Base-by-base conservation (phyloP, 2,329 filamentous ascomycete genomes). In the Chaetothyriales sp. region DNA sequence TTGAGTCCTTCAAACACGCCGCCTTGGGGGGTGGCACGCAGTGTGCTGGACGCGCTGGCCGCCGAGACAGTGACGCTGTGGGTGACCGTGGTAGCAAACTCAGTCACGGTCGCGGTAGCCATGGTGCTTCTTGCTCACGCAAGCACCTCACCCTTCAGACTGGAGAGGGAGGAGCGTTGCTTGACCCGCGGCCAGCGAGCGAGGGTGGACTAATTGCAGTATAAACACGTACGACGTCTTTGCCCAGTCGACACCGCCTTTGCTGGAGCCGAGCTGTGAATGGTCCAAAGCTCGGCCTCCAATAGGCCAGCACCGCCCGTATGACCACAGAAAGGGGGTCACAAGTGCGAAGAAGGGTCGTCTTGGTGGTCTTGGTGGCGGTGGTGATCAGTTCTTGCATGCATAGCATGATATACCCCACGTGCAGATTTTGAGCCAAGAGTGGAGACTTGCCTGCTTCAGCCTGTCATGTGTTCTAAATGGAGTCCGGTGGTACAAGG, bases 1-100 rank as follows among this genome's bases (percentile, higher is more conserved):
- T 86, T 80, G 49, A 76, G 68, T 44, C 81, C 80, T 57, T 87
- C 83, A 44, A 90, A 70, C 53, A 90, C 77, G 55, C 85, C 85
- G 48, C 74, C 80, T 63, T 84, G 81, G 5, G 74, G 70, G 46
- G 72, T 61, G 50, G 67, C 72, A 57, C 69, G 63, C 32, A 39
- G 8, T 46, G 54, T 53, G 8, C 61, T 66, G 44, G 62, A 56
- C 25, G 61, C 56, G 44, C 61, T 47, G 19, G 55, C 51, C 18
- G 57, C 51, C 18, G 57, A 50, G 5, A 51, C 47, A 5, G 52
- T 56, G 25, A 51, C 52, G 47, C 49, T 52, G 47, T 57, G 46
- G 9, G 57, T 59, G 10, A 25, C n/a, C n/a, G n/a, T 49, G 19
- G 58, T 60, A 36, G 57, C 42, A 45, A 56, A 49, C 43, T 58